Percentiles rank a stretch among this genome's conserved stretches.
phyloP scores from a whole-genome alignment of 2,329 filamentous ascomycete species.

The Acarospora socialis region DNA sequence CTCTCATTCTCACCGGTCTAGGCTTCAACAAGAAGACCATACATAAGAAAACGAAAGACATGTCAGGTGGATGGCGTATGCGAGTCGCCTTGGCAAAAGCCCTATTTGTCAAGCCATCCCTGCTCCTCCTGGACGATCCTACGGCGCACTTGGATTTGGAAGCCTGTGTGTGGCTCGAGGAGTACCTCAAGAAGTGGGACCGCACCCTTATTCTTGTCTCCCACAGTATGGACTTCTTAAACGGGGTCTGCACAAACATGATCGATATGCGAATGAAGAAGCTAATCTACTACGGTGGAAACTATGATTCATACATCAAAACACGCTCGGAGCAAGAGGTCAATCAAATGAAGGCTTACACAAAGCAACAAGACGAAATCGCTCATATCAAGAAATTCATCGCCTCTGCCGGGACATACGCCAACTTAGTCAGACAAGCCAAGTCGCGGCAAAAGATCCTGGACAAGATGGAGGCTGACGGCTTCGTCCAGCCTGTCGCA shows the following conservation, averaged over 20 bases:
- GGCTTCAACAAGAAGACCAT: slow-evolving; percentile 98
- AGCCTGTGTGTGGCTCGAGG: slow-evolving; percentile 98
- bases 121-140: slow-evolving; percentile 92
- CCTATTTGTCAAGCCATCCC: slow-evolving; percentile 92
- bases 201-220: slow-evolving; percentile 92
- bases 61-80: slow-evolving; percentile 99
- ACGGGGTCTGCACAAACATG: slow-evolving; percentile 97
- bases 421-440: slow-evolving; percentile 96
- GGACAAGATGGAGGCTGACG: slow-evolving; percentile 99
- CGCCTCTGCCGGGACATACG: slow-evolving; percentile 96
- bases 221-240: slow-evolving; percentile 97
- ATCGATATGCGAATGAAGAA: slow-evolving; percentile 88
- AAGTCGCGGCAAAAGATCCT: slow-evolving; percentile 99
- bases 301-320: slow-evolving; percentile 98
- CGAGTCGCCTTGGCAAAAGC: slow-evolving; percentile 95
- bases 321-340: slow-evolving; percentile 84
- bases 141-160: slow-evolving; percentile 98
- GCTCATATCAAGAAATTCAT: slow-evolving; percentile 99
- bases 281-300: slow-evolving; percentile 97
- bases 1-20: slow-evolving; percentile 92
- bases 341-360: slow-evolving; percentile 98
- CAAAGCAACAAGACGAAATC: slow-evolving; percentile 99
- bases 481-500: slow-evolving; percentile 84
- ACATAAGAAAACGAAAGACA: slow-evolving; percentile 99
- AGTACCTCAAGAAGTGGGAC: slow-evolving; percentile 99